Evolutionary conservation across 148 eudicot genomes (phyloP).

Genomic region (Chenopodium berlandieri): DNA sequence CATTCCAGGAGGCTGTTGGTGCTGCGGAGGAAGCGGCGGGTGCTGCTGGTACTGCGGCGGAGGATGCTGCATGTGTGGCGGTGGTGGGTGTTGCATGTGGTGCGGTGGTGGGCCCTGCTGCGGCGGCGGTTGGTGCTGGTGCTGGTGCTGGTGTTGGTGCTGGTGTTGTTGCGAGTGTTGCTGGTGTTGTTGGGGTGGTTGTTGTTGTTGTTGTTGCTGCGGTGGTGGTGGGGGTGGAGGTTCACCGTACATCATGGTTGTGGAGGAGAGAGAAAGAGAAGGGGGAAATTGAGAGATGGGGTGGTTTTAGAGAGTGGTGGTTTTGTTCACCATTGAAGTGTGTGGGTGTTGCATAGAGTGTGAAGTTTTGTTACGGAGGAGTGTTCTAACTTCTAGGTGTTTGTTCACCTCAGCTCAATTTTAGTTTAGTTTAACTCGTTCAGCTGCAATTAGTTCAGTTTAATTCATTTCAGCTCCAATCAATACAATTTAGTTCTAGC

Average conservation of each 20-base stretch:
- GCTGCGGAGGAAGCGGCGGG: conserved; percentile 35
- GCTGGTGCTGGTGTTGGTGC: conserved; percentile 14
- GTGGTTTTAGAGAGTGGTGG: conserved; percentile 6
- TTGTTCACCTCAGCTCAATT: too few species aligned
- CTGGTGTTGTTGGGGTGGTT: background rate
- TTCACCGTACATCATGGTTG: conserved; percentile 63
- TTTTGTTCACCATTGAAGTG: background rate
- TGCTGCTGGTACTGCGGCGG: conserved; percentile 32
- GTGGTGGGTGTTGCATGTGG: conserved; percentile 19
- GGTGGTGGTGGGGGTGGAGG: conserved; percentile 1
- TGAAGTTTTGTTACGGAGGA: too few species aligned
- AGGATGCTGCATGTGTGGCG: conserved; percentile 38
- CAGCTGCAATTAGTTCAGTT: too few species aligned
- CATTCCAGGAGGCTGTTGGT: conserved; percentile 36
- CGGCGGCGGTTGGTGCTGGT: conserved; percentile 1
- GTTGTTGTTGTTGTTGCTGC: background rate
- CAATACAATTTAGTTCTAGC: too few species aligned
- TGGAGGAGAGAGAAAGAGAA: background rate
- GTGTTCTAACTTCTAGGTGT: too few species aligned
- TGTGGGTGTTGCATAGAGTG: background rate
- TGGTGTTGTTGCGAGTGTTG: too few species aligned
- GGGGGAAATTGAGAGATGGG: background rate
- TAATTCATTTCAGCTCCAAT: too few species aligned
- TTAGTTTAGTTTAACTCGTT: too few species aligned
- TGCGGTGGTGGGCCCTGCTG: conserved; percentile 15